Base-by-base conservation (phyloP, 257 asterid species). In the Cynanchum wilfordii region DNA sequence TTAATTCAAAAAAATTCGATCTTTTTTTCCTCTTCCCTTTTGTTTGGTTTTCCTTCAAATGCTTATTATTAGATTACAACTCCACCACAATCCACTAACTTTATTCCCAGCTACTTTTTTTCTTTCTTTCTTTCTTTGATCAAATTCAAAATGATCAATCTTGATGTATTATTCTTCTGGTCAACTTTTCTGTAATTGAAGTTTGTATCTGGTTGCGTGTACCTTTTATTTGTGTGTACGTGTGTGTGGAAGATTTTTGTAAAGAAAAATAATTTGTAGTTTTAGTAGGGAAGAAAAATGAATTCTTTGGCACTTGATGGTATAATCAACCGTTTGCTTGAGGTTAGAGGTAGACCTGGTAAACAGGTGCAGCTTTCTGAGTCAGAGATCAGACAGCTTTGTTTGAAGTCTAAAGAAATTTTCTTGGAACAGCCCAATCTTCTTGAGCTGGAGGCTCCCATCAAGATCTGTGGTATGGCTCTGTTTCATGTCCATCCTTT, bases 371-470 rank as follows among this genome's bases (percentile, higher is more conserved):
- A 85, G 89, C 88, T 93, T 22, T 93, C 98, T 0, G 98, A 93
- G 75, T 65, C 93, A 5, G 98, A 90, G 78, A 93, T 93, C 78
- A 89, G 84, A 54, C 87, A 86, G 56, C 96, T 93, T 45, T 93
- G 98, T 79, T 54, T 85, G 64, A 87, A 81, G 77, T 82, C 98
- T 0, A 89, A 71, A 71, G 92, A 89, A 70, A 88, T 93, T 78
- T 86, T 93, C 80, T 38, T 93, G 83, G 80, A 77, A 15, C 96
- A 90, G 79, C 96, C 97, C 47, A 93, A 90, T 87, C 98, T 90
- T 64, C 97, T 93, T 66, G 96, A 93, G 78, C 90, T 92, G n/a
- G 95, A 88, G 65, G 97, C 98, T 17, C 98, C 98, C 49, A 86
- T 92, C 82, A 92, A 87, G 96, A 92, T 92, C 78, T 90, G 95